phyloP scores from a whole-genome alignment of 2,329 filamentous ascomycete species.

The Fusarium staphyleae region DNA sequence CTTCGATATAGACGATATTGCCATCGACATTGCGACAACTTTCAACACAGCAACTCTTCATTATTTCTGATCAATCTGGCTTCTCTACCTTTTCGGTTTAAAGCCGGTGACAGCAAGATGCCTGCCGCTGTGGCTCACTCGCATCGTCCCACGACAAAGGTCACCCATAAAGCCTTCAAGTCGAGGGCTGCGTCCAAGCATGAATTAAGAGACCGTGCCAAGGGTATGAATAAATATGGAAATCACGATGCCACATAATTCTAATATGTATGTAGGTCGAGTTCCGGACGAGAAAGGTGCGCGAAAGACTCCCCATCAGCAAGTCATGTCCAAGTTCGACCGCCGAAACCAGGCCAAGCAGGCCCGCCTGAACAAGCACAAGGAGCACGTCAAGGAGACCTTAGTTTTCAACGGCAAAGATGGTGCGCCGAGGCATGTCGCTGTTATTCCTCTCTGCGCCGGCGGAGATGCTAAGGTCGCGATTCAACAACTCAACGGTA shows the following conservation, averaged over 20 bases:
- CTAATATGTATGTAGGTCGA: constrained; percentile 66
- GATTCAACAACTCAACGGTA: constrained; percentile 74
- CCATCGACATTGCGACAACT: constrained; percentile 28
- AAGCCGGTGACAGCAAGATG: constrained; percentile 81
- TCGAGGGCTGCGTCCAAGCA: constrained; percentile 89
- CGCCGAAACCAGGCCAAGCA: constrained; percentile 95
- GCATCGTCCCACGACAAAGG: constrained; percentile 92
- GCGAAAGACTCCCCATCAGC: constrained; percentile 91
- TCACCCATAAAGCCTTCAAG: constrained; percentile 89
- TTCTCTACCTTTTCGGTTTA: constrained; percentile 85
- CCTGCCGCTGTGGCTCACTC: constrained; percentile 77
- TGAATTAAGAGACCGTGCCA: constrained; percentile 81
- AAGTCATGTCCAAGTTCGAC: constrained; percentile 97
- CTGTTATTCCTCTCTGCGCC: constrained; percentile 82
- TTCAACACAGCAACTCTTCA: constrained; percentile 14
- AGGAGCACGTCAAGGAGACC: constrained; percentile 79
- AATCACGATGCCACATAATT: not conserved
- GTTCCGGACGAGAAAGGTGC: constrained; percentile 74
- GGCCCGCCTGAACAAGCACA: constrained; percentile 81
- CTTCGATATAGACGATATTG: constrained; percentile 41
- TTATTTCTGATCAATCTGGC: constrained; percentile 59
- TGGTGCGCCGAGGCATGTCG: constrained; percentile 86
- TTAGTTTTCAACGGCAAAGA: constrained; percentile 87
- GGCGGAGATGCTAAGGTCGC: constrained; percentile 73
- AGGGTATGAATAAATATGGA: constrained; percentile 64